Evolutionary conservation across 2,329 filamentous ascomycete genomes (phyloP), one percentile per base, ranked within the genome.

Genomic region (Didymella sp.): DNA sequence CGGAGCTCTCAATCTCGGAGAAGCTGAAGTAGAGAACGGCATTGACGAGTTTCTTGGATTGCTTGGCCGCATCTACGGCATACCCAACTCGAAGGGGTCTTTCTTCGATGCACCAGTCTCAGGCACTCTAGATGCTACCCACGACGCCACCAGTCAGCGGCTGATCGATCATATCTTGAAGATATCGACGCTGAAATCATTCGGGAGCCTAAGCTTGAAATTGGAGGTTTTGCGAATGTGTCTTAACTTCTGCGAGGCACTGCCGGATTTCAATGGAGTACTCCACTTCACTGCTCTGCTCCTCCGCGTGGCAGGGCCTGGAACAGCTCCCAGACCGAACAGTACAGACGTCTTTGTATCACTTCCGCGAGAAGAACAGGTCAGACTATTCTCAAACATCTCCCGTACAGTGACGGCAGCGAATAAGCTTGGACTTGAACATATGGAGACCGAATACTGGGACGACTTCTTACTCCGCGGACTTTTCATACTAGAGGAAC

Each of bases 211-310:
- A 11, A 84, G 85, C 56, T 79, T 96, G 64, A 98, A 98, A 75
- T 83, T 96, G 50, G 91, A 96, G 72, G 87, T 98, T 48, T 80
- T 98, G 11, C 86, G 91, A 63, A 88, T 90, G n/a, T 96, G 94
- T 70, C 92, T 96, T 68, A 92, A 92, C 74, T 90, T 98, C 59
- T 96, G 91, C 51, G 95, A 99, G 78, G 94, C 95, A 0, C 80
- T 98, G 51, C 93, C 94, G 1, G 93, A 98, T 74, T 95, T 96
- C 67, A 84, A 89, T 44, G 94, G 94, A 5, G 91, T 97, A n/a
- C 79, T 98, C 21, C 87, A 87, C 58, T 96, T 93, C 73, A 96
- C 92, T 0, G 89, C 92, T 62, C 87, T 96, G 66, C 80, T 98
- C 22, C 80, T 99, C 58, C 87, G 91, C 47, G 91, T 90, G 12